phyloP scores from a whole-genome alignment of 352 stramenopile genomes.

The Pseudoperonospora humuli region DNA sequence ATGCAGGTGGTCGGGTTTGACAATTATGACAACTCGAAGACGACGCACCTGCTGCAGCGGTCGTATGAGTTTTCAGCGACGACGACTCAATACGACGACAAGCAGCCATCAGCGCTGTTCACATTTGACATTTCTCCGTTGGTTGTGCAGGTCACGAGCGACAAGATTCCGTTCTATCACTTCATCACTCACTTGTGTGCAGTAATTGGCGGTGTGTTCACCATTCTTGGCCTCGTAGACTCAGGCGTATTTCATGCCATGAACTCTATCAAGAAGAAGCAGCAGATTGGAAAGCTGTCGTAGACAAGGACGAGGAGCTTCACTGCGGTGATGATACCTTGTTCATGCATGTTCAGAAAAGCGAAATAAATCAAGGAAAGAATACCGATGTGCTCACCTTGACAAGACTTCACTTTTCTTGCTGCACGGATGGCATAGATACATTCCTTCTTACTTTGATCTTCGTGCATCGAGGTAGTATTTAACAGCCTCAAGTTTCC shows the following conservation, averaged over 20 bases:
- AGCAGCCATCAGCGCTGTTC: constrained; percentile 59
- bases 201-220: constrained; percentile 79
- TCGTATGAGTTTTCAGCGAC: constrained; percentile 75
- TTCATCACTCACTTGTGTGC: constrained; percentile 80
- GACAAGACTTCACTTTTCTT: neutral
- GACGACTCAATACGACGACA: constrained; percentile 65
- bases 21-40: constrained; percentile 42
- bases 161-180: constrained; percentile 73
- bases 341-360: no score
- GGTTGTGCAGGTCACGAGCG: constrained; percentile 57
- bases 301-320: no score
- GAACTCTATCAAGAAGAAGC: constrained; percentile 83
- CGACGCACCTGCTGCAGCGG: constrained; percentile 47
- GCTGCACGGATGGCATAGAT: neutral
- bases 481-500: constrained; percentile 61
- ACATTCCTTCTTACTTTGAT: neutral
- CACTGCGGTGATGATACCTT: no score
- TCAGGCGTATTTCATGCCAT: constrained; percentile 71
- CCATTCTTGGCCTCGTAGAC: constrained; percentile 77
- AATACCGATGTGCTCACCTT: no score
- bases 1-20: constrained; percentile 70
- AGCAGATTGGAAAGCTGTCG: constrained; percentile 69
- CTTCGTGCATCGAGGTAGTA: constrained; percentile 46
- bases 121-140: constrained; percentile 79
- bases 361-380: no score